phyloP scores from a whole-genome alignment of 805 yeast species.

The Clavispora asparagi region DNA sequence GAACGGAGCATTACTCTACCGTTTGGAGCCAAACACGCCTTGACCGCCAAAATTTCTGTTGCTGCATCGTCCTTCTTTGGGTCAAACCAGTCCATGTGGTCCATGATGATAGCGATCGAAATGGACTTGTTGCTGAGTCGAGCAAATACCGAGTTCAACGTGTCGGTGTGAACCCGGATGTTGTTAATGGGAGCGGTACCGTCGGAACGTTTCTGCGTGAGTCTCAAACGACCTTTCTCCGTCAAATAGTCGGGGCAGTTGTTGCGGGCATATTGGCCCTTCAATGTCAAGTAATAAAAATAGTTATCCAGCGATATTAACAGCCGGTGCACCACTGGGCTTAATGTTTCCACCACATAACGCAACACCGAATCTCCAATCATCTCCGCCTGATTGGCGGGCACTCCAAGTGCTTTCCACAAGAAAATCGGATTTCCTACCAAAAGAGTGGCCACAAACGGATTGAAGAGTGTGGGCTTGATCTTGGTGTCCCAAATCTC shows the following conservation, averaged over 20 bases:
- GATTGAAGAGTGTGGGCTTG: constrained; percentile 68
- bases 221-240: constrained; percentile 47
- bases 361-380: constrained; percentile 68
- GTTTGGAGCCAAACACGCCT: constrained; percentile 54
- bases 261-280: constrained; percentile 51
- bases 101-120: constrained; percentile 80
- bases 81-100: constrained; percentile 90
- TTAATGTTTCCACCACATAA: constrained; percentile 72
- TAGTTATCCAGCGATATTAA: constrained; percentile 68
- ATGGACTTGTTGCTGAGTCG: constrained; percentile 58
- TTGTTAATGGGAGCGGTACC: constrained; percentile 54
- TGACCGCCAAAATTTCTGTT: constrained; percentile 60
- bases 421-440: constrained; percentile 81
- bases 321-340: constrained; percentile 63
- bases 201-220: constrained; percentile 32
- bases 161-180: constrained; percentile 75
- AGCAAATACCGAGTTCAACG: constrained; percentile 67
- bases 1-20: constrained; percentile 77
- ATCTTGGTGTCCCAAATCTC: constrained; percentile 58
- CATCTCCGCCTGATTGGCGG: constrained; percentile 76
- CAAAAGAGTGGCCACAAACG: constrained; percentile 58
- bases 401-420: constrained; percentile 90
- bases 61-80: constrained; percentile 59
- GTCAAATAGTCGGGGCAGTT: constrained; percentile 80
- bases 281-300: constrained; percentile 66